These are phyloP conservation scores for Ziziphus jujuba DNA, from an alignment of 306 rosid species.

Conservation along the genomic window DNA sequence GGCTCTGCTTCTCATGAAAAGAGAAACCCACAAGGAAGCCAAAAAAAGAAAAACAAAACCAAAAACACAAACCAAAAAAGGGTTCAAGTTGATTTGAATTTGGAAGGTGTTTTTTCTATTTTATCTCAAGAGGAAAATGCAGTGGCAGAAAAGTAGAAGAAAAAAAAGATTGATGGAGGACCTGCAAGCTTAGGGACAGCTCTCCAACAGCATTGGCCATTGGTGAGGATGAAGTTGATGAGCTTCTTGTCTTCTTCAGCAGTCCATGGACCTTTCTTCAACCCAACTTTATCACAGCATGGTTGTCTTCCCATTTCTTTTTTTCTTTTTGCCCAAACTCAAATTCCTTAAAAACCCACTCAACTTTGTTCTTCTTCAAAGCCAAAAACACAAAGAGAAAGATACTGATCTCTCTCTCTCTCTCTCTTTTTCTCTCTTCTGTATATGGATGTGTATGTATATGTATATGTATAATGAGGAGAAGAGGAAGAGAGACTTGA, in stretches of 20 bases:
- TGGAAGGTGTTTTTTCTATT: conserved; percentile 1
- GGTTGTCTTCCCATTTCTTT: conserved; percentile 99
- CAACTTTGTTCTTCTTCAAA: no score
- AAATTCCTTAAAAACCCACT: no score
- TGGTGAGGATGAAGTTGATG: conserved; percentile 74
- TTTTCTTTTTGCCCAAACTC: background rate
- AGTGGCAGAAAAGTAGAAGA: conserved; percentile 1
- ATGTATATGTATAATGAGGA: background rate
- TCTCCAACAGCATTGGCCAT: conserved; percentile 98
- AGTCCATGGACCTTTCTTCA: conserved; percentile 96
- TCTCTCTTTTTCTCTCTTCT: no score
- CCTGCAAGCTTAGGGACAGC: conserved; percentile 97
- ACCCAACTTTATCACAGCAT: conserved; percentile 96
- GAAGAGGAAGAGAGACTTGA: background rate
- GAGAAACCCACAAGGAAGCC: background rate
- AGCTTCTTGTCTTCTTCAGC: conserved; percentile 92
- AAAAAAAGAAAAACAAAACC: no score
- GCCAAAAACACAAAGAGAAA: no score
- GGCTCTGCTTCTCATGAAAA: background rate
- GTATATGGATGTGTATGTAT: no score
- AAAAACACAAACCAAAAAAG: no score
- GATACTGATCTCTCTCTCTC: no score
- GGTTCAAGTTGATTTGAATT: background rate
- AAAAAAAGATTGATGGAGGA: conserved; percentile 23
- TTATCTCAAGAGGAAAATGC: background rate